phyloP scores from a whole-genome alignment of 805 yeast species.

The Schizosaccharomyces osmophilus region DNA sequence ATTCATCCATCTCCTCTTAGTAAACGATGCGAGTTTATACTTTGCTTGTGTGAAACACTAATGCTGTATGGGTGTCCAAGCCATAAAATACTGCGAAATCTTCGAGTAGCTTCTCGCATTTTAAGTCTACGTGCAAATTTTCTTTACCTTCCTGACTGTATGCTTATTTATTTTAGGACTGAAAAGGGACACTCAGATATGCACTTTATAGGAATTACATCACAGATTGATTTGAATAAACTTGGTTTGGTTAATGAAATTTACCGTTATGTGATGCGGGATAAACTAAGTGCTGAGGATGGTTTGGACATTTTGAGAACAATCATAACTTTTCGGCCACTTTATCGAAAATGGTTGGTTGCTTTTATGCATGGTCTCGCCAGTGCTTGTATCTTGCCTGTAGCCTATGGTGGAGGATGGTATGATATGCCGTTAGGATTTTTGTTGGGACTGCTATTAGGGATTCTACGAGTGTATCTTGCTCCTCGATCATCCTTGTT shows the following conservation, averaged over 20 bases:
- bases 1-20: not conserved
- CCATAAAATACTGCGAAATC: slow-evolving; percentile 76
- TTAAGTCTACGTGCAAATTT: slow-evolving; percentile 84
- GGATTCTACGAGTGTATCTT: slow-evolving; percentile 53
- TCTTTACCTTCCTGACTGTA: slow-evolving; percentile 79
- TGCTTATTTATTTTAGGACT: slow-evolving; percentile 79
- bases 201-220: slow-evolving; percentile 63
- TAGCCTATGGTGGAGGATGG: slow-evolving; percentile 80
- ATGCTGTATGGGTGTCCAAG: slow-evolving; percentile 94
- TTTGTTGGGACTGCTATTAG: slow-evolving; percentile 60
- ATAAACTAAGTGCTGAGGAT: slow-evolving; percentile 65
- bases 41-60: slow-evolving; percentile 64
- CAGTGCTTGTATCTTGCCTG: slow-evolving; percentile 59
- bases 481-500: slow-evolving; percentile 66
- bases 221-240: slow-evolving; percentile 67
- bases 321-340: slow-evolving; percentile 32
- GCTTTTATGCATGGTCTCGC: slow-evolving; percentile 61
- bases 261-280: slow-evolving; percentile 77
- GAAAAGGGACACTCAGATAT: slow-evolving; percentile 87
- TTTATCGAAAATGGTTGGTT: slow-evolving; percentile 53
- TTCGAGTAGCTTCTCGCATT: slow-evolving; percentile 78
- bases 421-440: slow-evolving; percentile 62
- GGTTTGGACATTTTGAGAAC: slow-evolving; percentile 51
- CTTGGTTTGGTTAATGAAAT: slow-evolving; percentile 59
- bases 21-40: slow-evolving; percentile 61